These are phyloP conservation scores for Botrytis fragariae DNA, from an alignment of 2,329 filamentous ascomycete genomes.

Conservation along the genomic window DNA sequence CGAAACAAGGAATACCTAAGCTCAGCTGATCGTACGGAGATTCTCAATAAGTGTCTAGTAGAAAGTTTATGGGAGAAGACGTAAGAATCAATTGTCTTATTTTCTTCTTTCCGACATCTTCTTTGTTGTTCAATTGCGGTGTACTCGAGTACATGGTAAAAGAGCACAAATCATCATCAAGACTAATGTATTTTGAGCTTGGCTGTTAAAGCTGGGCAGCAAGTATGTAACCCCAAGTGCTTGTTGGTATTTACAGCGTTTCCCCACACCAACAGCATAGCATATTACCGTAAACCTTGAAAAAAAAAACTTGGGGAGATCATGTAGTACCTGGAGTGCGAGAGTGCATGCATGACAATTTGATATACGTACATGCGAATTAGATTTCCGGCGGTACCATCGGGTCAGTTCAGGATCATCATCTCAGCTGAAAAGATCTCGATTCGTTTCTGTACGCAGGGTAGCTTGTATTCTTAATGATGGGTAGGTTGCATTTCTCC, in stretches of 20 bases:
- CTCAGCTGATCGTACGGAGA: conserved; percentile 9
- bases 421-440: background rate
- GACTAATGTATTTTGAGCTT: background rate
- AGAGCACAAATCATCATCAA: background rate
- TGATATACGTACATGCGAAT: background rate
- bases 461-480: background rate
- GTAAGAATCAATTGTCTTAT: background rate
- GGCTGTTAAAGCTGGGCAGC: background rate
- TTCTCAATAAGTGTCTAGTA: background rate
- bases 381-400: background rate
- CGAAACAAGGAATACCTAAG: conserved; percentile 2
- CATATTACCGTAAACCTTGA: background rate
- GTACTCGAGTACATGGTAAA: background rate
- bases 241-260: background rate
- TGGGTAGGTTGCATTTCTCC: background rate
- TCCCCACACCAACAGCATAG: conserved; percentile 1
- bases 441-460: background rate
- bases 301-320: background rate
- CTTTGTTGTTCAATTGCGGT: conserved; percentile 16
- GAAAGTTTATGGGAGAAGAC: background rate
- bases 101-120: background rate
- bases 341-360: background rate
- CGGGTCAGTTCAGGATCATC: background rate
- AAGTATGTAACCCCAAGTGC: background rate
- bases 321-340: conserved; percentile 6